Percentiles rank a stretch among this genome's conserved stretches.
Conservation (phyloP, 164 flowering plant species). For the Vitis rotundifolia region DNA sequence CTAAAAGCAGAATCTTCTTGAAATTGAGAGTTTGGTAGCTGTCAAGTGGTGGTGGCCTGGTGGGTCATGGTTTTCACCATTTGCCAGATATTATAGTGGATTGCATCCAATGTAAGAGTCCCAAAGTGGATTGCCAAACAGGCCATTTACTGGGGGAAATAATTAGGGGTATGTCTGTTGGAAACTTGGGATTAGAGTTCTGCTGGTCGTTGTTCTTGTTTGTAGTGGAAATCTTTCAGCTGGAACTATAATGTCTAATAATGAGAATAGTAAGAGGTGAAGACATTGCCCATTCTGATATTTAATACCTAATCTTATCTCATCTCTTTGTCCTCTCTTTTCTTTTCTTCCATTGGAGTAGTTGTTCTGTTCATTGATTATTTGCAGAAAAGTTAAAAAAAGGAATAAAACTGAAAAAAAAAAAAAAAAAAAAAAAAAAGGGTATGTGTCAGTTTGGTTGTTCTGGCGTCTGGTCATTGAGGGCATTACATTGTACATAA, state of each 20-base stretch:
- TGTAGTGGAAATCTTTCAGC: neutral
- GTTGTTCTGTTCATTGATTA: too few relatives aligned
- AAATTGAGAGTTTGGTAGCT: conserved; percentile 8
- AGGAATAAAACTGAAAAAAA: too few relatives aligned
- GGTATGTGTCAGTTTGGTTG: too few relatives aligned
- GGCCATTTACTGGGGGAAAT: conserved; percentile 12
- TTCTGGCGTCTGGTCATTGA: too few relatives aligned
- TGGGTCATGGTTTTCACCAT: conserved; percentile 8
- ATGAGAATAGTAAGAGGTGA: neutral
- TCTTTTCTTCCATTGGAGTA: neutral
- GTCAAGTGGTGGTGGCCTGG: neutral
- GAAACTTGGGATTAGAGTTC: neutral
- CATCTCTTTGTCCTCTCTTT: neutral
- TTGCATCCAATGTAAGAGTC: conserved; percentile 5
- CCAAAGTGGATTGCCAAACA: conserved; percentile 9
- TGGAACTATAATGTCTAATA: neutral
- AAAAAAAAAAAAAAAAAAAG: too few relatives aligned
- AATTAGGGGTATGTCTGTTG: conserved; percentile 10
- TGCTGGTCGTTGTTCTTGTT: neutral
- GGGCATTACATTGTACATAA: too few relatives aligned
- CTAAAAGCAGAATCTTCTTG: conserved; percentile 4
- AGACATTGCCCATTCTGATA: neutral
- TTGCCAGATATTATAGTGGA: too few relatives aligned
- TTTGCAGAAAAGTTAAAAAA: too few relatives aligned
- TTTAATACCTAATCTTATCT: neutral